Evolutionary conservation across 768 basidiomycete species (phyloP).

Genomic region (Leccinum boreale): DNA sequence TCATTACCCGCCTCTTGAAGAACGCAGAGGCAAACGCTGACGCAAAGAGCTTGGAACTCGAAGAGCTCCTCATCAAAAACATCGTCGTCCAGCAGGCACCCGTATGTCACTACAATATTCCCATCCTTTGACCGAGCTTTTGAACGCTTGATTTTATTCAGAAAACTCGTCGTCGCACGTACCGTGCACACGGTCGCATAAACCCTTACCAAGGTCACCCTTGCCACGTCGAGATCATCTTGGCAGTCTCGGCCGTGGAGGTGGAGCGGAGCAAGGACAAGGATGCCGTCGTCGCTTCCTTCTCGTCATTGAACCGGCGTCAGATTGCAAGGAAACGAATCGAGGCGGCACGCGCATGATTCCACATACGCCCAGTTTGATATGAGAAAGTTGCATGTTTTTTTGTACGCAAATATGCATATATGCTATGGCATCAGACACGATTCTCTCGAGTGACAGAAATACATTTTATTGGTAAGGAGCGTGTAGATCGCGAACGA

Average conservation of each 20-base stretch:
- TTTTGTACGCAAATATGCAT: constrained; percentile 31
- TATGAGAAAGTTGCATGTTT: constrained; percentile 12
- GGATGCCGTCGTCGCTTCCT: constrained; percentile 45
- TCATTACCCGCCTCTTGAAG: constrained; percentile 92
- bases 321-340: constrained; percentile 86
- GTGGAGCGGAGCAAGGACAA: constrained; percentile 94
- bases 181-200: constrained; percentile 96
- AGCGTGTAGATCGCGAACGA: constrained; percentile 2
- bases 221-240: constrained; percentile 93
- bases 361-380: constrained; percentile 18
- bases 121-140: neutral
- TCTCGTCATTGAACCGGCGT: constrained; percentile 76
- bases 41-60: constrained; percentile 91
- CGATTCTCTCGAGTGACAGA: neutral
- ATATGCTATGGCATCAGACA: constrained; percentile 24
- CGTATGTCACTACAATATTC: constrained; percentile 45
- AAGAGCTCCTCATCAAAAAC: constrained; percentile 92
- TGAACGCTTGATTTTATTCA: constrained; percentile 26
- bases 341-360: constrained; percentile 70
- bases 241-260: constrained; percentile 71
- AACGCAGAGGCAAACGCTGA: constrained; percentile 99
- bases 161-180: constrained; percentile 99
- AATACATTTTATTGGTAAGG: constrained; percentile 6
- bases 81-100: constrained; percentile 99
- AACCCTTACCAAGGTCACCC: constrained; percentile 99